Evolutionary conservation across 352 stramenopile species (phyloP).

Genomic region (Phytophthora aleatoria): DNA sequence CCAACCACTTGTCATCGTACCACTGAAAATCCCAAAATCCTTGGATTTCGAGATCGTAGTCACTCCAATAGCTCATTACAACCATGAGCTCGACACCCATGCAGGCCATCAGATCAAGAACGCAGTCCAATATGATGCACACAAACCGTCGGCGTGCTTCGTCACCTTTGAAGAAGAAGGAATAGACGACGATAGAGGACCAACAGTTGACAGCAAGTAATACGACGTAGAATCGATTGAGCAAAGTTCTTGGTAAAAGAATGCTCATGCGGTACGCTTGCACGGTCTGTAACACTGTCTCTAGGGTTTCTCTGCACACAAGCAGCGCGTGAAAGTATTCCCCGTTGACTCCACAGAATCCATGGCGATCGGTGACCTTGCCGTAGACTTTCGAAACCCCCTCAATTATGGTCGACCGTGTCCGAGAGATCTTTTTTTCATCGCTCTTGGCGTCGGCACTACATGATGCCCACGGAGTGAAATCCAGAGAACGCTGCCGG

Average conservation of each 20-base stretch:
- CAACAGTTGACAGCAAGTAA: constrained; percentile 4
- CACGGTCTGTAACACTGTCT: not conserved
- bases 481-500: not conserved
- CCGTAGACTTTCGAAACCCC: not conserved
- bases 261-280: constrained; percentile 8
- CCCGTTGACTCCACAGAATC: constrained; percentile 2
- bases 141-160: constrained; percentile 6
- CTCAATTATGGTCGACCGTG: not conserved
- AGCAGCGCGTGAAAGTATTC: constrained; percentile 1
- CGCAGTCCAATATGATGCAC: not conserved
- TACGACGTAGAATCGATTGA: constrained; percentile 9
- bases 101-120: constrained; percentile 1
- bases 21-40: not conserved
- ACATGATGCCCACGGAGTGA: not conserved
- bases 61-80: not conserved
- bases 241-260: not conserved
- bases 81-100: constrained; percentile 5
- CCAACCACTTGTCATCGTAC: not conserved
- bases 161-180: not conserved
- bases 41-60: not conserved
- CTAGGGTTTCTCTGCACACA: not conserved
- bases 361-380: not conserved
- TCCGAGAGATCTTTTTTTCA: not conserved
- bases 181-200: constrained; percentile 1
- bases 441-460: not conserved